These are phyloP conservation scores for Microdochium paspali DNA, from an alignment of 2,329 filamentous ascomycete species.

Conservation along the genomic window DNA sequence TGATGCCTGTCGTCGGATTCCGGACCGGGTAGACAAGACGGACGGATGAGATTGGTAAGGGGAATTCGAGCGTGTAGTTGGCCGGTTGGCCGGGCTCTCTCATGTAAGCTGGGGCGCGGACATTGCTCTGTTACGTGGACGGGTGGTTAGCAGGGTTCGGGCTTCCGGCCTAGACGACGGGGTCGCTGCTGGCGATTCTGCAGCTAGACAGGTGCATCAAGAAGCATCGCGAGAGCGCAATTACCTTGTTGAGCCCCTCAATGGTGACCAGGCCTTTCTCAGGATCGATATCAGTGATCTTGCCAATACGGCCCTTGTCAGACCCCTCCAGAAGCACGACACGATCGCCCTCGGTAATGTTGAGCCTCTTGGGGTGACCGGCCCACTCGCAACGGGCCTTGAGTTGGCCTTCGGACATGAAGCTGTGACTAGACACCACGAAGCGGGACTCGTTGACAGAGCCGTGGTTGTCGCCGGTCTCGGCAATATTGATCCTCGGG, in stretches of 20 bases:
- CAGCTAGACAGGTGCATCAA: not conserved
- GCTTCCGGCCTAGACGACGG: too few relatives aligned
- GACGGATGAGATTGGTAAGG: constrained; percentile 61
- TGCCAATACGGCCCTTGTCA: constrained; percentile 76
- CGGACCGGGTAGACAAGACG: constrained; percentile 72
- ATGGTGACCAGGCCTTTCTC: constrained; percentile 50
- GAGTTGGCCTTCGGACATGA: constrained; percentile 18
- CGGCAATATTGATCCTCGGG: constrained; percentile 64
- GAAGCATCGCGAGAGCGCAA: constrained; percentile 11
- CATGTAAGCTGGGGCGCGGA: constrained; percentile 29
- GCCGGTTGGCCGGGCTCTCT: constrained; percentile 21
- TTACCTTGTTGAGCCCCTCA: constrained; percentile 54
- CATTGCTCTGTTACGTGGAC: constrained; percentile 22
- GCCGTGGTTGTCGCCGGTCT: constrained; percentile 47
- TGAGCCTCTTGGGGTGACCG: constrained; percentile 46
- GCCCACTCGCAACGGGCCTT: constrained; percentile 37
- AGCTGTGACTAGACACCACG: constrained; percentile 3
- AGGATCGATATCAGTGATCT: constrained; percentile 48
- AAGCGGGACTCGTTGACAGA: constrained; percentile 32
- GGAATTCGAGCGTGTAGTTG: constrained; percentile 37
- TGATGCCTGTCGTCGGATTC: constrained; percentile 53
- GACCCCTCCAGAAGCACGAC: constrained; percentile 72
- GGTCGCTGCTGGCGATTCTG: too few relatives aligned
- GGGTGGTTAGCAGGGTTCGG: constrained; percentile 4
- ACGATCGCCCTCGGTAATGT: constrained; percentile 61